Percentiles rank a stretch among this genome's conserved stretches.
These are phyloP conservation scores for Lentinula aciculospora DNA, from an alignment of 768 basidiomycete genomes.

Conservation along the genomic window DNA sequence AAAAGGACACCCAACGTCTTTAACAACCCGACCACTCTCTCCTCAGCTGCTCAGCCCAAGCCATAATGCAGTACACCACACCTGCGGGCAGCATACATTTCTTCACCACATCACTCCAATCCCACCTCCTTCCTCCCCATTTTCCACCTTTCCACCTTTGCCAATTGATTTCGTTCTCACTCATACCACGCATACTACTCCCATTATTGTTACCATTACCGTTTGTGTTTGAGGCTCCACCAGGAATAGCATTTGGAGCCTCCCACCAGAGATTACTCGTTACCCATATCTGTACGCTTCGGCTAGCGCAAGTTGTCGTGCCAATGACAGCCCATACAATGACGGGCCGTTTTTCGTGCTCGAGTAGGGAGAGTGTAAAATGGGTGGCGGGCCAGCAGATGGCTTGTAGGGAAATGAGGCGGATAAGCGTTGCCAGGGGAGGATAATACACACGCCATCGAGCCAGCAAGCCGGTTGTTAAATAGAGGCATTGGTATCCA, in stretches of 20 bases:
- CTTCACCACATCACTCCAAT: slow-evolving; percentile 68
- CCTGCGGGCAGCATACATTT: slow-evolving; percentile 74
- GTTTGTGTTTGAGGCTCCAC: slow-evolving; percentile 14
- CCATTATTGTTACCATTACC: slow-evolving; percentile 13
- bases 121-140: slow-evolving; percentile 67
- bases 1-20: background rate
- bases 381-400: slow-evolving; percentile 97
- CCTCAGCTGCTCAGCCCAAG: slow-evolving; percentile 58
- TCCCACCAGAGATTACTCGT: slow-evolving; percentile 80
- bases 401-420: slow-evolving; percentile 87
- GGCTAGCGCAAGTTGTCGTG: slow-evolving; percentile 78
- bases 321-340: slow-evolving; percentile 88
- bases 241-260: slow-evolving; percentile 18
- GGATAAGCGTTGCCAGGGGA: slow-evolving; percentile 81
- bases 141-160: slow-evolving; percentile 38
- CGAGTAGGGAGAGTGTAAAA: slow-evolving; percentile 71
- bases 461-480: slow-evolving; percentile 84
- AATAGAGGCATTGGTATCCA: slow-evolving; percentile 80
- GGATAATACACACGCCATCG: slow-evolving; percentile 93
- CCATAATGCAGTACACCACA: slow-evolving; percentile 73
- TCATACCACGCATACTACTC: slow-evolving; percentile 11
- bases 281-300: slow-evolving; percentile 91
- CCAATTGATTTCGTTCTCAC: slow-evolving; percentile 24
- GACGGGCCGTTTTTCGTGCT: slow-evolving; percentile 67
- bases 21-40: slow-evolving; percentile 35